Base-by-base conservation (phyloP, 2,329 filamentous ascomycete species). In the Nigrospora sphaerica region DNA sequence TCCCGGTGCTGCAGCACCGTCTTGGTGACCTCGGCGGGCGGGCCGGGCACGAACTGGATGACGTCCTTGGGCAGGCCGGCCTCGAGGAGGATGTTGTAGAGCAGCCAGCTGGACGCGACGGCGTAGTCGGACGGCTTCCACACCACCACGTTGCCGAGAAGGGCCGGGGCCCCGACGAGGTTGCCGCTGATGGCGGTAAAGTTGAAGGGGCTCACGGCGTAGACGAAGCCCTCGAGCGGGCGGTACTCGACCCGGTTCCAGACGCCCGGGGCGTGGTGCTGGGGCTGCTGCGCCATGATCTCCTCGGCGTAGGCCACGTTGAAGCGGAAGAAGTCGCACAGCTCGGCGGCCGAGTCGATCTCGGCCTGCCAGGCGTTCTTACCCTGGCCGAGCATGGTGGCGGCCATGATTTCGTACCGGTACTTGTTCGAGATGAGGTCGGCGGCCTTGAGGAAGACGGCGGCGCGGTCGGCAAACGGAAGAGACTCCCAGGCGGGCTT, bases 361-460 rank as follows among this genome's bases (percentile, higher is more conserved):
- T 98, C 92, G n/a, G 93, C 92, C 70, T 98, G 92, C 90, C 90
- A 97, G 41, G 88, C 89, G 66, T 96, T 97, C 80, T 97, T 97
- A 60, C 93, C 92, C 70, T 98, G 92, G 50, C 92, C 93, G 32
- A 95, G 75, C 81, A 97, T 95, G 13, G 93, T 96, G 39, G 89
- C 82, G 9, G 93, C 92, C 87, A 97, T 95, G 58, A 98, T 81
- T 47, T 96, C 89, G 69, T 95, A 96, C 62, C 93, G 81, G 71
- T 98, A 97, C 72, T 97, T 97, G 53, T 80, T 86, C 46, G 86
- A 75, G 56, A 98, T 81, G 52, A 98, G 75, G 63, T 97, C 91
- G 32, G 92, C 92, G 3, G 93, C 92, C 77, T 96, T 96, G 61
- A 97, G 80, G 73, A 97, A 97, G 62, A 98, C 78, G 47, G 91